Base-by-base conservation (phyloP, 768 basidiomycete species). In the Rhizopogon rudus region DNA sequence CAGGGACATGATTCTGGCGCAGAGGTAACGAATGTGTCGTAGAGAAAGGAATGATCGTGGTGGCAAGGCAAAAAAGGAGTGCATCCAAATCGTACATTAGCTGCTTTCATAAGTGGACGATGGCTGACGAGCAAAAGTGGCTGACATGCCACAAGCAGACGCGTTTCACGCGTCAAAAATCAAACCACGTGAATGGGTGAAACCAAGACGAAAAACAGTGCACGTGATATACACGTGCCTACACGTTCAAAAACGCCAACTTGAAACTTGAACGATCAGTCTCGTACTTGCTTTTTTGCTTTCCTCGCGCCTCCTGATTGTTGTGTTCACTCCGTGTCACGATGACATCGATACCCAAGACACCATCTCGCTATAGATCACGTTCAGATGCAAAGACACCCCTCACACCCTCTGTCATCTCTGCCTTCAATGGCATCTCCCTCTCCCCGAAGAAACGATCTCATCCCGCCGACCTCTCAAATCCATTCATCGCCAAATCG, bases 401-500 rank as follows among this genome's bases (percentile, higher is more conserved):
- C 0, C 68, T 80, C 13, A 78, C 77, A 0, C 76, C 78, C 3
- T 77, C 77, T 14, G 55, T 78, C 45, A 60, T 75, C 25, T 58
- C 75, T 6, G 73, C 71, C 25, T 55, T 78, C 54, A 75, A 75
- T 53, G 67, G 71, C 3, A 58, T 79, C 51, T 74, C 63, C 17
- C 63, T 63, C 57, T 73, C 64, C 10, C 72, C 63, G 5, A 63
- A 58, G 57, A 74, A 65, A 63, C 72, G 54, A 31, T 59, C 46
- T 28, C 62, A 61, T 51, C 63, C 69, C 53, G 81, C 76, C 37
- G 83, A 85, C 60, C 67, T 74, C 31, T 76, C 81, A 8, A 88
- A 88, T 58, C 85, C 87, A 0, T 88, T 88, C 63, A 74, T 87
- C 52, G 70, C 79, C 2, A 71, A 67, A 8, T 82, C 81, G 14